phyloP scores from a whole-genome alignment of 1,139 yeast genomes.

The Magnusiomyces sp. region DNA sequence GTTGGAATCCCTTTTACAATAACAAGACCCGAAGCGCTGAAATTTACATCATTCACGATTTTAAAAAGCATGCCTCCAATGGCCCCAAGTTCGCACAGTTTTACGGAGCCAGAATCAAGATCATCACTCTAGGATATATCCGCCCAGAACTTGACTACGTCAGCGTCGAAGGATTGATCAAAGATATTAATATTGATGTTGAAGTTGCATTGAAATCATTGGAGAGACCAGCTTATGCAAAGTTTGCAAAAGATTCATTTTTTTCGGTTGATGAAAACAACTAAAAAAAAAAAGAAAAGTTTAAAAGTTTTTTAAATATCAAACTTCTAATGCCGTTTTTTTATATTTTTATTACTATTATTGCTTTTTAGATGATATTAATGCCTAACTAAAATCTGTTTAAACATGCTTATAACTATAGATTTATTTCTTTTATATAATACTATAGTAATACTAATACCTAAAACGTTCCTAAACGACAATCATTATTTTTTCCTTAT shows the following conservation, averaged over 20 bases:
- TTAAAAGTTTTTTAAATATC: background rate
- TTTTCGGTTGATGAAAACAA: constrained; percentile 3
- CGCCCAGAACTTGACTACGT: constrained; percentile 88
- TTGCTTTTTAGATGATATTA: no score
- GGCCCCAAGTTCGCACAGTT: constrained; percentile 40
- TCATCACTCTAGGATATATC: constrained; percentile 74
- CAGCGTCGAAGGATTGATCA: constrained; percentile 75
- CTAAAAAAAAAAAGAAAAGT: background rate
- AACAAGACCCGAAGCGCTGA: constrained; percentile 59
- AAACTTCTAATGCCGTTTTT: no score
- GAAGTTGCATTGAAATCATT: constrained; percentile 51
- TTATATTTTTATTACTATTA: no score
- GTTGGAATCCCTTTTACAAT: constrained; percentile 90
- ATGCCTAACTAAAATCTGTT: no score
- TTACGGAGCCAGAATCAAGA: constrained; percentile 71
- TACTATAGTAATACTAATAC: no score
- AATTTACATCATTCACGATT: constrained; percentile 74
- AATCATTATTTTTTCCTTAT: no score
- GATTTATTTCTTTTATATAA: no score
- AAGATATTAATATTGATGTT: constrained; percentile 77
- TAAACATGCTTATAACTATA: no score
- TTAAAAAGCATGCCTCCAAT: constrained; percentile 33
- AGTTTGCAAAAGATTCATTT: constrained; percentile 20
- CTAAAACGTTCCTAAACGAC: no score
- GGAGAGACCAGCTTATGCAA: constrained; percentile 30